Conservation (phyloP, 2,329 filamentous ascomycete genomes). For the Tolypocladium amazonense region DNA sequence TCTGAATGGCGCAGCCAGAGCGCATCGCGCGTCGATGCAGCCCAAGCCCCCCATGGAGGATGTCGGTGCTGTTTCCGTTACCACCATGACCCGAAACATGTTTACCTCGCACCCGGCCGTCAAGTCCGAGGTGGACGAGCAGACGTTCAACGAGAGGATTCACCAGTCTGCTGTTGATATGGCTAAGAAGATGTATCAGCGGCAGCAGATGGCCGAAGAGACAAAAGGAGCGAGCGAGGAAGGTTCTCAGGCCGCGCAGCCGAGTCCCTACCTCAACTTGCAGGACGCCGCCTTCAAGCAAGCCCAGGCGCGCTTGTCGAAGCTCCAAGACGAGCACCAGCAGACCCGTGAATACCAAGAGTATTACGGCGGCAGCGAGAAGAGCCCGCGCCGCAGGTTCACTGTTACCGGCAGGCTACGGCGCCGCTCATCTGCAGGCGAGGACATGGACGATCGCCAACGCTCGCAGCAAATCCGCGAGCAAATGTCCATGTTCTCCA, state of each 20-base stretch:
- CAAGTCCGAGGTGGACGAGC: conserved; percentile 61
- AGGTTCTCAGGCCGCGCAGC: conserved; percentile 24
- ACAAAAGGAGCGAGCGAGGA: conserved; percentile 28
- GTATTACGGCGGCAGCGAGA: conserved; percentile 55
- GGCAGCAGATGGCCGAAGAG: conserved; percentile 52
- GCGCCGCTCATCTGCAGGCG: conserved; percentile 52
- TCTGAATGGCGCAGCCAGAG: conserved; percentile 60
- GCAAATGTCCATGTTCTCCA: conserved; percentile 71
- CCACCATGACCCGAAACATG: conserved; percentile 62
- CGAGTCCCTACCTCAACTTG: conserved; percentile 51
- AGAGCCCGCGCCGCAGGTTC: conserved; percentile 30
- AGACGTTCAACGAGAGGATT: conserved; percentile 59
- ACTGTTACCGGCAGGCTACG: conserved; percentile 44
- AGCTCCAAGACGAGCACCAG: conserved; percentile 61
- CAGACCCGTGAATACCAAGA: conserved; percentile 56
- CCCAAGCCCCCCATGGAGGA: conserved; percentile 40
- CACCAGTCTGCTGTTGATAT: conserved; percentile 80
- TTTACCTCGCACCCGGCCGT: conserved; percentile 69
- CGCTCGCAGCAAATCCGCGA: conserved; percentile 62
- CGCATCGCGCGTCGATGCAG: conserved; percentile 42
- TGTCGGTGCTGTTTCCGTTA: conserved; percentile 55
- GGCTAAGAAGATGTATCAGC: conserved; percentile 76
- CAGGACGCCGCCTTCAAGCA: conserved; percentile 83
- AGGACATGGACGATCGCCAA: conserved; percentile 55
- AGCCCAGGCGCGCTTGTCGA: conserved; percentile 72